Evolutionary conservation across 2,329 filamentous ascomycete species (phyloP), one percentile per base, ranked within the genome.

Genomic region (Colletotrichum phormii): DNA sequence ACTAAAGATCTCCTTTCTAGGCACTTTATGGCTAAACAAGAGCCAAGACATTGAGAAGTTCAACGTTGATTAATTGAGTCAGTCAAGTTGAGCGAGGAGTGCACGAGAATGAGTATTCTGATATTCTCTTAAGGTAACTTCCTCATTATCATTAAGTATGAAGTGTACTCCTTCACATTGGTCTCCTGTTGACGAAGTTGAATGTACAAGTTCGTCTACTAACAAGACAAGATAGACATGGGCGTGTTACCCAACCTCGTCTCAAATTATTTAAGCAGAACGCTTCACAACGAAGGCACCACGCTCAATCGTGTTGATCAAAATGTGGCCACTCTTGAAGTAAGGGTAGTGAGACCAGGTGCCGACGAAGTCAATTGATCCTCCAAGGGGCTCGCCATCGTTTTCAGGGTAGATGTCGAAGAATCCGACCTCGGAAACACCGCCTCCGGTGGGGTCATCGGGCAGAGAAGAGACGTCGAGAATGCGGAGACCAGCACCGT

Each of bases 351-450:
- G 72, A n/a, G 67, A 66, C 75, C 75, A 77, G n/a, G 73, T 74
- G 9, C 75, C 75, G 54, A 74, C 67, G 37, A 75, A 72, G 58
- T 76, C 69, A 62, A 70, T 64, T 5, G 64, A 67, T 37, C 73
- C 75, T 26, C 75, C 75, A 12, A 70, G 73, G 22, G 75, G 75
- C 29, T 68, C 57, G 35, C 60, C 58, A 64, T 77, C 75, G 57
- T 77, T 71, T 51, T 75, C 85, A 5, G 85, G 85, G 74, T 86
- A 82, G 58, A 82, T 81, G 72, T 87, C 85, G 75, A 87, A 86
- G 79, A 80, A 86, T 0, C 80, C 85, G 5, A 84, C 81, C 51
- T 75, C 82, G 72, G 81, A 81, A 71, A 87, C 81, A 5, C 77
- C 75, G 18, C 77, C 78, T 5, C 85, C 85, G 1, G 82, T 83